Conservation (phyloP, 1,284 basidiomycete genomes). For the Puccinia novopanici region DNA sequence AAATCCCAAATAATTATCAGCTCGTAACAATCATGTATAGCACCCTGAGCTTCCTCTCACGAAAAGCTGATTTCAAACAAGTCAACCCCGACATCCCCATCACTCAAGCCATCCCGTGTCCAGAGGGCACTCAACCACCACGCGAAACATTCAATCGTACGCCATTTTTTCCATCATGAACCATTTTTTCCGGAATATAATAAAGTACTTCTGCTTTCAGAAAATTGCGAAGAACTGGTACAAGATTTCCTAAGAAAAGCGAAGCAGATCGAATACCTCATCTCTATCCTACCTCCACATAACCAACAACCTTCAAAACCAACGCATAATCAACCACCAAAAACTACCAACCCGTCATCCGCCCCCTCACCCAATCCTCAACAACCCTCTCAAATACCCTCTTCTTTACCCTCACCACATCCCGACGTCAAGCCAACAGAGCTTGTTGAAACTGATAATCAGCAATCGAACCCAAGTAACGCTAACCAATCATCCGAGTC, state of each 20-base stretch:
- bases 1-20: neutral
- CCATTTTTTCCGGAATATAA: too few relatives aligned
- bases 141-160: slow-evolving; percentile 22
- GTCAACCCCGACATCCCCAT: slow-evolving; percentile 45
- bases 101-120: slow-evolving; percentile 44
- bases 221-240: slow-evolving; percentile 46
- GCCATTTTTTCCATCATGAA: neutral
- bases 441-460: neutral
- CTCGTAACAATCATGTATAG: slow-evolving; percentile 51
- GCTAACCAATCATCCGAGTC: neutral
- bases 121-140: neutral
- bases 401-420: too few relatives aligned
- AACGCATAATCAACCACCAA: neutral
- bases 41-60: slow-evolving; percentile 44
- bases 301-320: neutral
- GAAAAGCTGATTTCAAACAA: slow-evolving; percentile 44
- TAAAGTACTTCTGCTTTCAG: too few relatives aligned
- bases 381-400: neutral
- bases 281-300: slow-evolving; percentile 42
- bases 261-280: slow-evolving; percentile 45
- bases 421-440: neutral
- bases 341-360: neutral
- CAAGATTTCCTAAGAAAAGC: slow-evolving; percentile 46
- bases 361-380: neutral
- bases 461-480: neutral